Conservation (phyloP, 768 basidiomycete species). For the Amanita rimosa region DNA sequence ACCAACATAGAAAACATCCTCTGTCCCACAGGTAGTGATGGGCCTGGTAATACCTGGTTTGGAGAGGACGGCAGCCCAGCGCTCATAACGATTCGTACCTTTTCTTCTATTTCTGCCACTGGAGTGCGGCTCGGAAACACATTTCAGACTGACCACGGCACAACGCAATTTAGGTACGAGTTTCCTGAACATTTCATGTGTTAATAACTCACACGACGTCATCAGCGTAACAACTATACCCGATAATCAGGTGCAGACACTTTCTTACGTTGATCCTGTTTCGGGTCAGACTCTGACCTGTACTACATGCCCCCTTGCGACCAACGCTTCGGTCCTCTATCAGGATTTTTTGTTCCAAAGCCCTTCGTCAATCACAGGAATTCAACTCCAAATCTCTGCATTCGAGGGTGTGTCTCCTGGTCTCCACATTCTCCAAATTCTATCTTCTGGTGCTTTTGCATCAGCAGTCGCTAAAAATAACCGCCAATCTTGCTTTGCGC, state of each 20-base stretch:
- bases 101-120: slow-evolving; percentile 57
- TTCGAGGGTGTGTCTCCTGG: slow-evolving; percentile 74
- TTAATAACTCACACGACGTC: slow-evolving; percentile 1
- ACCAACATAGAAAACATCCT: slow-evolving; percentile 58
- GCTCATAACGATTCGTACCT: slow-evolving; percentile 68
- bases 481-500: slow-evolving; percentile 63
- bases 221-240: slow-evolving; percentile 78
- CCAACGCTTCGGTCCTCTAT: slow-evolving; percentile 66
- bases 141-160: slow-evolving; percentile 68
- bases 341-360: slow-evolving; percentile 86
- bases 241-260: slow-evolving; percentile 68
- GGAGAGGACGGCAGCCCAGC: slow-evolving; percentile 60
- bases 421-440: slow-evolving; percentile 82
- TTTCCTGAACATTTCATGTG: slow-evolving; percentile 2
- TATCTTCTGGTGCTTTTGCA: slow-evolving; percentile 87
- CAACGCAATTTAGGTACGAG: slow-evolving; percentile 77
- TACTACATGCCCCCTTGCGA: slow-evolving; percentile 70
- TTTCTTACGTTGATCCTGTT: slow-evolving; percentile 69
- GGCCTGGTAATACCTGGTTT: slow-evolving; percentile 79
- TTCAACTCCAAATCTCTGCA: slow-evolving; percentile 70
- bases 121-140: slow-evolving; percentile 92
- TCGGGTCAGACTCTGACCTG: slow-evolving; percentile 74
- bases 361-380: slow-evolving; percentile 66
- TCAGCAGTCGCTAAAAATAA: slow-evolving; percentile 58
- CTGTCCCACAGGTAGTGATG: slow-evolving; percentile 78